phyloP scores from a whole-genome alignment of 495 filamentous ascomycete genomes.

The Talaromyces borbonicus region DNA sequence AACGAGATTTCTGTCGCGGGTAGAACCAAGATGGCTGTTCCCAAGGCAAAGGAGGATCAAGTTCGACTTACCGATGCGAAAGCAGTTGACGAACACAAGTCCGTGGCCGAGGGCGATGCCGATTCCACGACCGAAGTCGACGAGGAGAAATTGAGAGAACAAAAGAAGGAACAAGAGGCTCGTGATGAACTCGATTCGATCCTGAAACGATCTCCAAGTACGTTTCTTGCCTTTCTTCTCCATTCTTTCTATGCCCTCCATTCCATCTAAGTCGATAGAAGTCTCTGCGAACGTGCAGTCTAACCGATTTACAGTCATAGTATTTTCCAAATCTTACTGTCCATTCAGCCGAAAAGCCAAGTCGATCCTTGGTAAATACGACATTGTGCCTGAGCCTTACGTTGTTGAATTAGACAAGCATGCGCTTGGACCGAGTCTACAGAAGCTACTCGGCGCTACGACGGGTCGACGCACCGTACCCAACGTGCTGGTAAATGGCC shows the following conservation, averaged over 20 bases:
- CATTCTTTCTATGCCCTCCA: too few species aligned
- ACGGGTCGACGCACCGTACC: constrained; percentile 84
- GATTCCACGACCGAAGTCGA: not conserved
- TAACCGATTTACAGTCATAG: constrained; percentile 51
- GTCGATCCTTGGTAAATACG: constrained; percentile 66
- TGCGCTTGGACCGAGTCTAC: constrained; percentile 58
- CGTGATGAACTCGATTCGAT: constrained; percentile 60
- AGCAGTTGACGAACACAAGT: constrained; percentile 10
- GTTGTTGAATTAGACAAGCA: constrained; percentile 89
- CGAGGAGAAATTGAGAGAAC: constrained; percentile 6
- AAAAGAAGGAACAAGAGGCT: constrained; percentile 24
- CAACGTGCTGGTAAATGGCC: constrained; percentile 79
- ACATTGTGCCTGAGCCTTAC: constrained; percentile 69
- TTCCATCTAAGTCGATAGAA: too few species aligned
- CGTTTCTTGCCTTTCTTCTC: too few species aligned
- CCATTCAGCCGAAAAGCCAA: constrained; percentile 78
- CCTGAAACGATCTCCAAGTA: constrained; percentile 73
- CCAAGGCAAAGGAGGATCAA: constrained; percentile 27
- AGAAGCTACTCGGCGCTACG: constrained; percentile 53
- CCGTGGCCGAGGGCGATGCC: not conserved
- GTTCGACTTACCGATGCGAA: constrained; percentile 10
- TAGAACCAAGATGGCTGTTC: constrained; percentile 50
- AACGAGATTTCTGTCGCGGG: constrained; percentile 52
- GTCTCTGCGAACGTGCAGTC: not conserved
- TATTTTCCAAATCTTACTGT: constrained; percentile 94